Evolutionary conservation across 306 rosid genomes (phyloP), one percentile per base, ranked within the genome.

Genomic region (Prinsepia uniflora): DNA sequence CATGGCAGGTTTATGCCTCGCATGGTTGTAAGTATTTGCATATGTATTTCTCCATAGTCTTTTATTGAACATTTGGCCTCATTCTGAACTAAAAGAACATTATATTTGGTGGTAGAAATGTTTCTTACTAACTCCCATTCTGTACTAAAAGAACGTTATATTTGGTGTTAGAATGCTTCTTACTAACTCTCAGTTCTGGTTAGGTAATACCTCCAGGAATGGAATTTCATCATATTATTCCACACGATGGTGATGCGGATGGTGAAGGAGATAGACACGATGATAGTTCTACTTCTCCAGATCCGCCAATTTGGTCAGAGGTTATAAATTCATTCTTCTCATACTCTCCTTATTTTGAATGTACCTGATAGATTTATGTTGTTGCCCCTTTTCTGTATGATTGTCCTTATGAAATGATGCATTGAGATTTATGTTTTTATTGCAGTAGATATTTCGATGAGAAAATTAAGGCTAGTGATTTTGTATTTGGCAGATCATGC

Each of bases 131-230:
- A 18, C 56, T 70, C 30, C 11, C 65, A 40, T 60, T 60, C 34
- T 45, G 34, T 40, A 52, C 22, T 12, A 45, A 49, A 58, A 46
- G 63, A 48, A 52, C 39, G 55, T 8, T 57, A 50, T 39, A 10
- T 61, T 36, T 12, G 7, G 67, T 64, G 57, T 22, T 22, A 42
- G 68, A 10, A 34, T 61, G 47, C 12, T 70, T 70, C 20, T 12
- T 18, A 67, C 60, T 12, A 39, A 18, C 56, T 70, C 30, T 34
- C 3, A 34, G 63, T 49, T 63, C 36, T 59, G n/a, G 15, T 74
- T 64, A 87, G 92, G 90, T 83, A 53, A 87, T 87, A 74, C 88
- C 90, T 64, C 90, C 90, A 48, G 90, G 88, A 68, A 86, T 86
- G 90, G 90, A 86, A 65, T 86, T 87, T 56, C 85, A 87, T 70